Conservation (phyloP, 1,284 basidiomycete species). For the Ustilago sp. region DNA sequence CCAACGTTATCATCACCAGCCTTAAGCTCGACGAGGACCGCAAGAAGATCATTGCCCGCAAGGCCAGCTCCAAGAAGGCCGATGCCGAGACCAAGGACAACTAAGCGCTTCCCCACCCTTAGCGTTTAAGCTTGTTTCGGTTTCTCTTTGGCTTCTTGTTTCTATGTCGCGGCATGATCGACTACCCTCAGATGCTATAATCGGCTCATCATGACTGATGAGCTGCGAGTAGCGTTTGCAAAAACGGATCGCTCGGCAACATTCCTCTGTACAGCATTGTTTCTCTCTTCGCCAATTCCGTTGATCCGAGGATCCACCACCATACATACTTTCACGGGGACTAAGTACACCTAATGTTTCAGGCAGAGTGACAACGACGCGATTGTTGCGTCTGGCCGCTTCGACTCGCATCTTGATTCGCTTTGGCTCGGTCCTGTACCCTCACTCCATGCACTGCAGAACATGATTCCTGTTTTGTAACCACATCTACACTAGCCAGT, state of each 20-base stretch:
- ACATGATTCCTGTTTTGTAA: slow-evolving; percentile 9
- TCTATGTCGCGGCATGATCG: background rate
- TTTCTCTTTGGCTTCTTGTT: slow-evolving; percentile 2
- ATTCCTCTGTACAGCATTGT: slow-evolving; percentile 2
- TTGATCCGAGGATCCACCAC: slow-evolving; percentile 22
- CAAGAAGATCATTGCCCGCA: slow-evolving; percentile 64
- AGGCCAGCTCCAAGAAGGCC: slow-evolving; percentile 59
- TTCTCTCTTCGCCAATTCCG: background rate
- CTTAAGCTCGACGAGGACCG: slow-evolving; percentile 70
- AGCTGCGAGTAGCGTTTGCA: background rate
- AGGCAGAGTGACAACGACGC: slow-evolving; percentile 8
- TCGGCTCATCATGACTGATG: background rate
- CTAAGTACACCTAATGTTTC: background rate
- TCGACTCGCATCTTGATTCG: slow-evolving; percentile 2
- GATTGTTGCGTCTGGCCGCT: slow-evolving; percentile 27
- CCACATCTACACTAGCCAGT: slow-evolving; percentile 15
- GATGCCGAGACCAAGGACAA: slow-evolving; percentile 55
- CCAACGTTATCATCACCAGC: slow-evolving; percentile 88
- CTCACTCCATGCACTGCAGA: slow-evolving; percentile 17
- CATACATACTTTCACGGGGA: background rate
- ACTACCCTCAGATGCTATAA: background rate
- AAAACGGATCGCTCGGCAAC: slow-evolving; percentile 3
- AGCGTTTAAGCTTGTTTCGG: background rate
- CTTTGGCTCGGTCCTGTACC: background rate
- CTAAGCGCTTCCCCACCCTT: slow-evolving; percentile 18